phyloP scores from a whole-genome alignment of 2,329 filamentous ascomycete genomes.

The Colletotrichum sp. region DNA sequence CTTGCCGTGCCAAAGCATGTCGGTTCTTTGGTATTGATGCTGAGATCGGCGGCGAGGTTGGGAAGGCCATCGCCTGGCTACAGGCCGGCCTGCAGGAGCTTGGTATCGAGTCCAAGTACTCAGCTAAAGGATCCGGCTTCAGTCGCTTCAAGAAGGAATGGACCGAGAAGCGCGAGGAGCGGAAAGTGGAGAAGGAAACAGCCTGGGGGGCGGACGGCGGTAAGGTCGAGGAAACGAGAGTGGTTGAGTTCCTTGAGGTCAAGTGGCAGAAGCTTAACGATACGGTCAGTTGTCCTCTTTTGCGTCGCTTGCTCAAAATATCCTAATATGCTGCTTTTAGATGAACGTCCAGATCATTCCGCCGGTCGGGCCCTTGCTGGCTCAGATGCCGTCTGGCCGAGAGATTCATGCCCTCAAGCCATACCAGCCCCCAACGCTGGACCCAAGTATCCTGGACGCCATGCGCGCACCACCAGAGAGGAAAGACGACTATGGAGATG shows the following conservation, averaged over 20 bases:
- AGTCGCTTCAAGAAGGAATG: conserved; percentile 75
- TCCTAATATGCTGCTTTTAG: conserved; percentile 40
- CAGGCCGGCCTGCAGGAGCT: conserved; percentile 78
- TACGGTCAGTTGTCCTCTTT: conserved; percentile 64
- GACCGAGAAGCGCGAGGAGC: conserved; percentile 80
- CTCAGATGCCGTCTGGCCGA: conserved; percentile 84
- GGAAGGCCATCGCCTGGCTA: conserved; percentile 87
- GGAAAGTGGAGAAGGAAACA: conserved; percentile 74
- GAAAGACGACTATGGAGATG: conserved; percentile 36
- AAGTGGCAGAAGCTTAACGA: conserved; percentile 97
- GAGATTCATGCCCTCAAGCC: conserved; percentile 79
- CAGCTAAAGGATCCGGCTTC: conserved; percentile 61
- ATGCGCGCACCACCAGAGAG: conserved; percentile 61
- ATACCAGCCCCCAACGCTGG: conserved; percentile 70
- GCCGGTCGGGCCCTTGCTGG: conserved; percentile 71
- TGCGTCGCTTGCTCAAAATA: background rate
- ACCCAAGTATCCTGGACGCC: conserved; percentile 66
- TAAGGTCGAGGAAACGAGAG: conserved; percentile 80
- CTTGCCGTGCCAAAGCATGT: conserved; percentile 83
- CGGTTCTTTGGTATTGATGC: conserved; percentile 91
- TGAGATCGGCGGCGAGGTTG: conserved; percentile 81
- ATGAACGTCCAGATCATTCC: conserved; percentile 84
- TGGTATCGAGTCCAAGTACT: conserved; percentile 61
- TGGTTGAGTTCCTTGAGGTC: conserved; percentile 83
- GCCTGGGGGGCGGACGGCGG: conserved; percentile 86